Conservation (phyloP, 176 grass and related monocot species). For the Carex scoparia region DNA sequence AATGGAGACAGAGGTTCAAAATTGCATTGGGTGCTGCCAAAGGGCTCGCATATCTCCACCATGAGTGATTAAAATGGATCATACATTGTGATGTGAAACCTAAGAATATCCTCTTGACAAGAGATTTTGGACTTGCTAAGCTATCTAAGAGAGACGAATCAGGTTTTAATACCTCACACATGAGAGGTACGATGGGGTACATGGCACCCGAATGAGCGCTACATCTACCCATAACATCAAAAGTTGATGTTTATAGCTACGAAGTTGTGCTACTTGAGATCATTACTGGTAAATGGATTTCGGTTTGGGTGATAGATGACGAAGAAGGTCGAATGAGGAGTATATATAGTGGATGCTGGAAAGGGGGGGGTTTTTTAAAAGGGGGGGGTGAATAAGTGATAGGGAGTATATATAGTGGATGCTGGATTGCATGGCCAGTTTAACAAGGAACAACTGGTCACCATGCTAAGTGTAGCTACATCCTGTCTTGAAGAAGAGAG, state of each 20-base stretch:
- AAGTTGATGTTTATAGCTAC: slow-evolving; percentile 69
- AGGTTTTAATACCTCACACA: slow-evolving; percentile 32
- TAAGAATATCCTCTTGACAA: slow-evolving; percentile 63
- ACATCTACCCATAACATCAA: slow-evolving; percentile 37
- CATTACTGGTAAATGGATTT: slow-evolving; percentile 42
- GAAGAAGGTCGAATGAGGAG: background rate
- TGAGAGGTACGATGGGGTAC: slow-evolving; percentile 68
- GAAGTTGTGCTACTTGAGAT: slow-evolving; percentile 63
- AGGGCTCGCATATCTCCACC: slow-evolving; percentile 69
- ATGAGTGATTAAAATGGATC: slow-evolving; percentile 76
- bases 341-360: slow-evolving; percentile 34
- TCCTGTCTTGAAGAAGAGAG: slow-evolving; percentile 48
- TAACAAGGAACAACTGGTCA: slow-evolving; percentile 42
- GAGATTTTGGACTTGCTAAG: slow-evolving; percentile 63
- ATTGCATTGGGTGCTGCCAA: slow-evolving; percentile 56
- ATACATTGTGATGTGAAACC: slow-evolving; percentile 80
- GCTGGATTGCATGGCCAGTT: slow-evolving; percentile 42
- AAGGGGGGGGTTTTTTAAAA: no score
- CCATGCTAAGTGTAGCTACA: slow-evolving; percentile 30
- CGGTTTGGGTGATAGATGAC: slow-evolving; percentile 20
- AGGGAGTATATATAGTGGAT: slow-evolving; percentile 46
- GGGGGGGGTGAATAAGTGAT: slow-evolving; percentile 34
- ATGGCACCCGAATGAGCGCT: slow-evolving; percentile 67
- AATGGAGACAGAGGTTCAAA: slow-evolving; percentile 65
- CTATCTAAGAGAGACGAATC: slow-evolving; percentile 42